A percentile compares a stretch with the other conserved stretches of the same genome.
Evolutionary conservation across 345 rosid genomes (phyloP).

Genomic region (Arabidopsis arenosa): DNA sequence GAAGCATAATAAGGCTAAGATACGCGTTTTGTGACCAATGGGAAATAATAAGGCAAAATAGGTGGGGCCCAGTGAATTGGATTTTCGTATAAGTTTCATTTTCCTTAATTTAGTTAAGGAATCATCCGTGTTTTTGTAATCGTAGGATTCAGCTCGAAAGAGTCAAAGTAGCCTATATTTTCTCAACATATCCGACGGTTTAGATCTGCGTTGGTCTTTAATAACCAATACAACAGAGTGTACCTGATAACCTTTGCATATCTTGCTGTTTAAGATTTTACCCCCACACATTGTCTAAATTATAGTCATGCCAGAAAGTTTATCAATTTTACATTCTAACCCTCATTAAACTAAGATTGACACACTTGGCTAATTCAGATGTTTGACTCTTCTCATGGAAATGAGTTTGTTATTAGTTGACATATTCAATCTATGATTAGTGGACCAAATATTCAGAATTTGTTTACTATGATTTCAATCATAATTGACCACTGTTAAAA

Average conservation of each 20-base stretch:
- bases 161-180: background rate
- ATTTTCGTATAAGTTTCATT: background rate
- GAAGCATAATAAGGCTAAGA: background rate
- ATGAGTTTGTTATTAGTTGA: too few relatives aligned
- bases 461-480: too few relatives aligned
- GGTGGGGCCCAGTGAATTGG: constrained; percentile 8
- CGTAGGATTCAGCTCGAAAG: background rate
- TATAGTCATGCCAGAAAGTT: constrained; percentile 7
- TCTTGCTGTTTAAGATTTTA: background rate
- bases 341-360: background rate
- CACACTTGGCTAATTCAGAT: too few relatives aligned
- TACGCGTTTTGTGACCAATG: constrained; percentile 13
- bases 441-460: too few relatives aligned
- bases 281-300: constrained; percentile 1
- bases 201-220: background rate
- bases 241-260: background rate
- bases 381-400: too few relatives aligned
- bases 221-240: background rate
- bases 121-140: background rate
- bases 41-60: background rate
- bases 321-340: constrained; percentile 13
- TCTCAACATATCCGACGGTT: constrained; percentile 28
- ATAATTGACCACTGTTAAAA: too few relatives aligned
- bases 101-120: background rate
- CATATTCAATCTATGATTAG: too few relatives aligned